Base-by-base conservation (phyloP, 495 filamentous ascomycete genomes). In the Bacidia gigantensis region DNA sequence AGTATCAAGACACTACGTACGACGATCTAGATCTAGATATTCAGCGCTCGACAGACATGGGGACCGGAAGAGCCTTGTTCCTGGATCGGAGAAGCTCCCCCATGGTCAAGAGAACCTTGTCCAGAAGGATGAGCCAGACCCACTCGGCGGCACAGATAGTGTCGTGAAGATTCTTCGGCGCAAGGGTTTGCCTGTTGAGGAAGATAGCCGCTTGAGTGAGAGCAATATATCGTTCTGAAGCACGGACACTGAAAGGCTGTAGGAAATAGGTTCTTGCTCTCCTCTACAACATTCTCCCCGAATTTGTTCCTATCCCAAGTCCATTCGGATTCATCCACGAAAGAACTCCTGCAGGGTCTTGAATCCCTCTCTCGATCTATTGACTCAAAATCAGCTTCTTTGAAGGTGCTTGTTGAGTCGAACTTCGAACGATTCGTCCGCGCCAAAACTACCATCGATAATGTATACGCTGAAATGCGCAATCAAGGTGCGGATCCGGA, bases 381-480 rank as follows among this genome's bases (percentile, higher is more conserved):
- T 58, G 92, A 97, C 58, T 86, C 97, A 63, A 98, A 98, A 62
- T 95, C 89, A 0, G 92, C 89, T 0, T 93, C 88, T 3, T 69
- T 98, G 32, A 98, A 98, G 64, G 84, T 93, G 1, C 75, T 98
- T 2, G 92, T 98, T 22, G 92, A 98, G 65, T 87, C 84, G 25
- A 97, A 98, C 61, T 98, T 98, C 60, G 93, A 98, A 67, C 82
- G 89, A 26, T 98, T 98, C 66, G 90, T 98, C 26, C 80, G 84
- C 11, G 92, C 93, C 5, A 98, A 98, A 64, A 84, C 87, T 2
- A 96, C 89, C 5, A 97, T 98, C 56, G 92, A 98, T 67, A 89
- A 89, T 70, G 92, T 98, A 35, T 98, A 98, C 66, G 89, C 78
- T 32, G 93, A 97, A 67, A 97, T 98, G 92, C 87, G 89, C 48